Conservation (phyloP, 441 rosid species). For the Pelargonium cotyledonis region DNA sequence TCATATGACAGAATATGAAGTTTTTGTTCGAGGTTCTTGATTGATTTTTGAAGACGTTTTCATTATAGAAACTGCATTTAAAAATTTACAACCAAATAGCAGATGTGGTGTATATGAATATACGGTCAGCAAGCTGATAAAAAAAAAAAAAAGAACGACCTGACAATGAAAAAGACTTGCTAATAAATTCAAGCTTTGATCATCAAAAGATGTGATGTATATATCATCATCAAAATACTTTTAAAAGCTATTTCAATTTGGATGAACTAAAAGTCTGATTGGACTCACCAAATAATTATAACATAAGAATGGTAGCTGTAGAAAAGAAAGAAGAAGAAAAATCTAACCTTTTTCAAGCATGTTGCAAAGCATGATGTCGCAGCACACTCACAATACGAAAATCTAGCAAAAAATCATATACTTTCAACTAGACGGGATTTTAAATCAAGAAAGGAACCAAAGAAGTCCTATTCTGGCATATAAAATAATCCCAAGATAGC, state of each 20-base stretch:
- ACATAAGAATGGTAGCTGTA: conserved; percentile 5
- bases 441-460: neutral
- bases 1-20: too few species aligned
- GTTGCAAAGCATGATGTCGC: neutral
- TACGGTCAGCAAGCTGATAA: too few species aligned
- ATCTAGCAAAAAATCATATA: neutral
- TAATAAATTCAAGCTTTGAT: neutral
- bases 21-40: too few species aligned
- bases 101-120: too few species aligned
- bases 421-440: neutral
- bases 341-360: neutral
- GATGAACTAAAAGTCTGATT: neutral
- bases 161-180: neutral
- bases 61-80: too few species aligned
- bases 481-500: neutral
- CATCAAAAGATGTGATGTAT: neutral
- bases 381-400: neutral
- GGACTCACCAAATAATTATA: neutral
- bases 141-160: too few species aligned
- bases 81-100: too few species aligned
- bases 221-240: neutral
- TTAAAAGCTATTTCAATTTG: neutral
- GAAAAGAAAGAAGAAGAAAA: neutral
- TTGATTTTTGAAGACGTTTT: too few species aligned
- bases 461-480: neutral